Base-by-base conservation (phyloP, 805 yeast species). In the Yarrowia sp. region DNA sequence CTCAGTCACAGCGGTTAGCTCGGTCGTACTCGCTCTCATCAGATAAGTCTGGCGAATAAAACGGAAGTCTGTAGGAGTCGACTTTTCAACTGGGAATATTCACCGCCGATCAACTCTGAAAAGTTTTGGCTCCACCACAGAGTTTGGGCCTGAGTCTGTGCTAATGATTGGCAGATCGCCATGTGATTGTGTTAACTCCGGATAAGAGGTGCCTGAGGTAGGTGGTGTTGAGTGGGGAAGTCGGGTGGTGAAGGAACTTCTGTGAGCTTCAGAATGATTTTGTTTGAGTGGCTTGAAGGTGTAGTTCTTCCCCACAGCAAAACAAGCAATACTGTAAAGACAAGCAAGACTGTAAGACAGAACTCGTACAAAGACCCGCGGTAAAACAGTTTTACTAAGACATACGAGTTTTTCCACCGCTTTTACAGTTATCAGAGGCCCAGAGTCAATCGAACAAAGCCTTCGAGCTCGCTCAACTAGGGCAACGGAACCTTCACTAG, bases 21-120 rank as follows among this genome's bases (percentile, higher is more conserved):
- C 32, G 26, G 48, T 16, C 32, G 32, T 26, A 26, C 32, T 26
- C 32, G 12, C 50, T 46, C 32, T 46, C 40, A 49, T 49, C 53
- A 32, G 53, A 49, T 49, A 15, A 49, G 53, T 46, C 50, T 49
- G 53, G 40, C 53, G 40, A 48, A 48, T 48, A 26, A 26, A 26
- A 26, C 32, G 32, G 32, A 26, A 26, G 50, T 12, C 35, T 10
- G 50, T 46, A 11, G 32, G 32, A 46, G 15, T 3, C n/a, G 36
- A 5, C 11, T 8, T 12, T 35, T 16, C 11, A 8, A 8, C 7
- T 8, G 8, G 53, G 53, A 15, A 49, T 32, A 49, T 3, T 15
- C 40, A 15, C 40, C 10, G 53, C 10, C 38, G 53, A 49, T 49
- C 53, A 49, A 32, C 53, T 9, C 15, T 8, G 36, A 22, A 9